phyloP scores from a whole-genome alignment of 1,284 basidiomycete genomes.

The Sporisorium reilianum region DNA sequence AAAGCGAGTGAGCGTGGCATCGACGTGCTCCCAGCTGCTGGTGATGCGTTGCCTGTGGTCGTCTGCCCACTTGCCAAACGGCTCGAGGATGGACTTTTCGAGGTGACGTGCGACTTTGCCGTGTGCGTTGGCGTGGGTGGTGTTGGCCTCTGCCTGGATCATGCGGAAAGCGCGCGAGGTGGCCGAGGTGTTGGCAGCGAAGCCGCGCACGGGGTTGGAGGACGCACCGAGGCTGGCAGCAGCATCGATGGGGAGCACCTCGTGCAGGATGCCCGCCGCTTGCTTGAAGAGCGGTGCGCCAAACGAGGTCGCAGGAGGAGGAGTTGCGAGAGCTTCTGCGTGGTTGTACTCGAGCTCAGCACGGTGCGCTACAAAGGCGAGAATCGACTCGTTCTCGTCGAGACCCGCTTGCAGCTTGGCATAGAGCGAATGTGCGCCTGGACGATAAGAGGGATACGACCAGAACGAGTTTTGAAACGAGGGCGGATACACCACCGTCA shows the following conservation, averaged over 20 bases:
- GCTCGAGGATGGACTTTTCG: slow-evolving; percentile 54
- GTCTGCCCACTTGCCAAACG: slow-evolving; percentile 62
- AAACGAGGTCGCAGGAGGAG: slow-evolving; percentile 29
- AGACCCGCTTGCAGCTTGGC: slow-evolving; percentile 62
- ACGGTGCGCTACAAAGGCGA: slow-evolving; percentile 61
- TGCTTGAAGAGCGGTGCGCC: slow-evolving; percentile 54
- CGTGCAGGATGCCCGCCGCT: slow-evolving; percentile 33
- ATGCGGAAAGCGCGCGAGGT: slow-evolving; percentile 50
- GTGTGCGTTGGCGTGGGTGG: slow-evolving; percentile 54
- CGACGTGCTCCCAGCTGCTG: slow-evolving; percentile 62
- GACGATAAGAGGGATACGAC: slow-evolving; percentile 64
- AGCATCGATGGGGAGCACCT: slow-evolving; percentile 42
- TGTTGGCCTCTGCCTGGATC: slow-evolving; percentile 52
- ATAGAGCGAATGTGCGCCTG: slow-evolving; percentile 57
- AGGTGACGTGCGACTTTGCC: slow-evolving; percentile 54
- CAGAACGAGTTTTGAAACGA: slow-evolving; percentile 65
- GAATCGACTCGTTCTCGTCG: slow-evolving; percentile 63
- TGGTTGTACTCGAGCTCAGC: slow-evolving; percentile 59
- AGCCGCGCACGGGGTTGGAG: slow-evolving; percentile 23
- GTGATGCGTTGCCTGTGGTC: slow-evolving; percentile 56
- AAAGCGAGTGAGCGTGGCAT: slow-evolving; percentile 51
- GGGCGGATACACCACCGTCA: slow-evolving; percentile 60
- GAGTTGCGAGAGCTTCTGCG: slow-evolving; percentile 54
- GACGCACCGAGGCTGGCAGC: slow-evolving; percentile 5
- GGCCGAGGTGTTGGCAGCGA: slow-evolving; percentile 34